Percentiles rank a stretch among this genome's conserved stretches.
These are phyloP conservation scores for Suillus cothurnatus DNA, from an alignment of 768 basidiomycete genomes.

Conservation along the genomic window DNA sequence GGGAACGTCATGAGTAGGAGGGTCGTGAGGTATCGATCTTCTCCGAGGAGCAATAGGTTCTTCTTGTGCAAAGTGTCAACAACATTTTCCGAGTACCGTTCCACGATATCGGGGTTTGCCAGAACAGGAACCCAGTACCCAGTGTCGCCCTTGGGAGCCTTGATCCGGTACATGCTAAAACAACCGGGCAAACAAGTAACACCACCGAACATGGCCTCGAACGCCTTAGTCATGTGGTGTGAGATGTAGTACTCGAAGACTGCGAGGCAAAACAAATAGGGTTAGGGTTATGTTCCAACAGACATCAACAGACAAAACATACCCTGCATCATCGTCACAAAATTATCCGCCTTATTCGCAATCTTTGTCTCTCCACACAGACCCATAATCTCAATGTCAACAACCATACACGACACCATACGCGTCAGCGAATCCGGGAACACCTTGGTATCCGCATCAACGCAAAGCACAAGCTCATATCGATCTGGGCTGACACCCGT, in stretches of 20 bases:
- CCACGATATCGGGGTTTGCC: conserved; percentile 97
- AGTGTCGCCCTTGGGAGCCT: conserved; percentile 93
- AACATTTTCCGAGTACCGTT: conserved; percentile 99
- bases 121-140: conserved; percentile 99
- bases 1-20: conserved; percentile 99
- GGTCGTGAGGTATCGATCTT: conserved; percentile 98
- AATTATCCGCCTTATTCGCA: conserved; percentile 97
- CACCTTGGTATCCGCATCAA: conserved; percentile 97
- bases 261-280: conserved; percentile 32
- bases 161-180: conserved; percentile 99
- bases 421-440: conserved; percentile 97
- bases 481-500: conserved; percentile 96
- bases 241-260: conserved; percentile 99
- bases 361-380: conserved; percentile 99
- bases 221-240: conserved; percentile 98
- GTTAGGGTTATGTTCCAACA: conserved; percentile 12
- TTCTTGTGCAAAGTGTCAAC: conserved; percentile 99
- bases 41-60: conserved; percentile 94
- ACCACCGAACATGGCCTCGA: conserved; percentile 99
- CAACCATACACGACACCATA: conserved; percentile 96
- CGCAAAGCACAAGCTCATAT: conserved; percentile 93
- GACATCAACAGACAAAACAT: conserved; percentile 29
- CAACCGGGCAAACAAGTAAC: conserved; percentile 99
- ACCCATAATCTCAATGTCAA: conserved; percentile 98
- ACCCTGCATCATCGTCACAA: conserved; percentile 99